Conservation (phyloP, 129 eudicot species). For the Flaveria sonorensis region DNA sequence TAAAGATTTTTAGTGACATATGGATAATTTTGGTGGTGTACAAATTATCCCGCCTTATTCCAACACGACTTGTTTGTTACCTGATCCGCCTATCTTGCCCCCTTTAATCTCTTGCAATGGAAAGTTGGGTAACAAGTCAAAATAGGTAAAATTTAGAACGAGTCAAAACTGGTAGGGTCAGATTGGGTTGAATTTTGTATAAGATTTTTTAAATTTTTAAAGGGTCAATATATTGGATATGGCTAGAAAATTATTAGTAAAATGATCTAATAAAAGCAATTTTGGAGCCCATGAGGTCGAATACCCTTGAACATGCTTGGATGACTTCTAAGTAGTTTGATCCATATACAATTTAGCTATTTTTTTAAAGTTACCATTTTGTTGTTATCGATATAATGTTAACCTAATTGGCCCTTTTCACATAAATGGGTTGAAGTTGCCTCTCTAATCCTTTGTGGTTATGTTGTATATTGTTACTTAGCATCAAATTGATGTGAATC, state of each 20-base stretch:
- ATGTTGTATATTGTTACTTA: not conserved
- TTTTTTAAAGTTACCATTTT: not conserved
- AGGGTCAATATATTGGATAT: not conserved
- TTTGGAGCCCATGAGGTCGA: too few species aligned
- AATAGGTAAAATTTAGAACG: not conserved
- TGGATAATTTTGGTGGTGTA: not conserved
- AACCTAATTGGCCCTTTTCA: slow-evolving; percentile 12
- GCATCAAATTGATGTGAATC: too few species aligned
- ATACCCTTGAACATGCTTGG: too few species aligned
- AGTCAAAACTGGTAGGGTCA: not conserved
- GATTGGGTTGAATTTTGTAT: not conserved
- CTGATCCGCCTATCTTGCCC: not conserved
- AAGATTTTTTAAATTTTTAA: not conserved
- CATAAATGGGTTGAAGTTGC: not conserved
- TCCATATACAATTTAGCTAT: not conserved
- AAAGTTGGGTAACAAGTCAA: slow-evolving; percentile 3
- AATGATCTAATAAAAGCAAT: too few species aligned
- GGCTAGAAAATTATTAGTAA: too few species aligned
- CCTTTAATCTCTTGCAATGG: not conserved
- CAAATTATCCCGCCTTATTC: not conserved
- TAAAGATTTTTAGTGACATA: too few species aligned
- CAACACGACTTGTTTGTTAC: not conserved
- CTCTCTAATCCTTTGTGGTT: not conserved
- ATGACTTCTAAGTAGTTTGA: too few species aligned
- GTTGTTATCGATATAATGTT: not conserved